Evolutionary conservation across 495 filamentous ascomycete genomes (phyloP), one percentile per base, ranked within the genome.

Genomic region (Penicillium herquei): DNA sequence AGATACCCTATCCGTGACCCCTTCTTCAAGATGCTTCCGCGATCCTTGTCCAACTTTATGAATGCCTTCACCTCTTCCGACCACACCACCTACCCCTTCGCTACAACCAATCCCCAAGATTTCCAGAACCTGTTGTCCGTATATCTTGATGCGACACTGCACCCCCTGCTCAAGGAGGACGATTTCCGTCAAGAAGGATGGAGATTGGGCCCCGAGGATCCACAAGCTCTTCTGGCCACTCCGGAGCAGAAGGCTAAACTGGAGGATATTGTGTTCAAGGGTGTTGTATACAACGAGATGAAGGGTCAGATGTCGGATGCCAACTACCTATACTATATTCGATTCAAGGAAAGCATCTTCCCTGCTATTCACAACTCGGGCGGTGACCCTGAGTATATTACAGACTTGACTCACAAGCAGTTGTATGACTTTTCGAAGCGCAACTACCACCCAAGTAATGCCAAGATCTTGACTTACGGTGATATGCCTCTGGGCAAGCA

Each of bases 271-370:
- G 87, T 97, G 12, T 98, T 98, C 79, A 98, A 98, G 69, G 94
- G 94, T 18, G 94, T 98, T 10, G 94, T 98, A 18, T 98, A 98
- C 72, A 98, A 98, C 65, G 94, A 98, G 74, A 98, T 98, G 94
- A 98, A 98, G 72, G 94, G 94, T 0, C 91, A 96, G 66, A 96
- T 98, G 84, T 98, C 94, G 7, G 94, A 98, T 70, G 90, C 94
- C 12, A 90, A 90, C 63, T 98, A 98, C 69, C 79, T 98, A 3
- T 98, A 87, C 74, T 97, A 96, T 61, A 94, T 96, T 56, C 78
- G 84, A 49, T 98, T 95, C 66, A 90, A 94, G 66, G 91, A 98
- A 57, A 91, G 93, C 70, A 90, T 98, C 17, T 91, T 94, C 65
- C 94, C 94, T 0, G 83, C 86, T 12, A 87, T 98, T 59, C 87